phyloP scores from a whole-genome alignment of 164 flowering plant genomes.

The Protea cynaroides region DNA sequence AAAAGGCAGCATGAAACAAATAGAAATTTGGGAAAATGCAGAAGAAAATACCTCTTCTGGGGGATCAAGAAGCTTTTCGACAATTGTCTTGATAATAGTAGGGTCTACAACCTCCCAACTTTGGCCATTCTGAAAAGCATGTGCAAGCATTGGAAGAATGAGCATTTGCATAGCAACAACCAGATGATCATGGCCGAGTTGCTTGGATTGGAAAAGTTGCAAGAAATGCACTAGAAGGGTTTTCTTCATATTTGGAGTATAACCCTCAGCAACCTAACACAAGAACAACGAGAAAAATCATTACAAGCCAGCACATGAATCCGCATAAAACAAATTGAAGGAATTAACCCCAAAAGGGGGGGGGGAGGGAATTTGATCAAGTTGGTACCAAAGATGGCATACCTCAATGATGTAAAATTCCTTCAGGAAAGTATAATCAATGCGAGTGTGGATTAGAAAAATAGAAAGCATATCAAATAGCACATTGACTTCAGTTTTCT shows the following conservation, averaged over 20 bases:
- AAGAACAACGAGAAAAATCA: not conserved
- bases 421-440: conserved; percentile 95
- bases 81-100: conserved; percentile 75
- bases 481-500: conserved; percentile 78
- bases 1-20: not conserved
- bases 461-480: conserved; percentile 93
- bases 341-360: not conserved
- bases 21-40: not conserved
- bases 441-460: conserved; percentile 78
- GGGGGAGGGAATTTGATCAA: not conserved
- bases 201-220: conserved; percentile 80
- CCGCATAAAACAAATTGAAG: not conserved
- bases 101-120: conserved; percentile 97
- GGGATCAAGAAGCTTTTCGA: conserved; percentile 96
- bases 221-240: conserved; percentile 73
- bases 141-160: conserved; percentile 96
- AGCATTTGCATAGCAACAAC: conserved; percentile 99
- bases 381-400: conserved; percentile 4
- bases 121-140: conserved; percentile 87
- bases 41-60: conserved; percentile 81
- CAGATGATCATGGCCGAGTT: conserved; percentile 85
- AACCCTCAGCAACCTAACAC: conserved; percentile 91
- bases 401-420: conserved; percentile 99
- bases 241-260: conserved; percentile 80
- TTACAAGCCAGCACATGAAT: not conserved